phyloP scores from a whole-genome alignment of 1,284 basidiomycete species.

The Austropuccinia psidii region DNA sequence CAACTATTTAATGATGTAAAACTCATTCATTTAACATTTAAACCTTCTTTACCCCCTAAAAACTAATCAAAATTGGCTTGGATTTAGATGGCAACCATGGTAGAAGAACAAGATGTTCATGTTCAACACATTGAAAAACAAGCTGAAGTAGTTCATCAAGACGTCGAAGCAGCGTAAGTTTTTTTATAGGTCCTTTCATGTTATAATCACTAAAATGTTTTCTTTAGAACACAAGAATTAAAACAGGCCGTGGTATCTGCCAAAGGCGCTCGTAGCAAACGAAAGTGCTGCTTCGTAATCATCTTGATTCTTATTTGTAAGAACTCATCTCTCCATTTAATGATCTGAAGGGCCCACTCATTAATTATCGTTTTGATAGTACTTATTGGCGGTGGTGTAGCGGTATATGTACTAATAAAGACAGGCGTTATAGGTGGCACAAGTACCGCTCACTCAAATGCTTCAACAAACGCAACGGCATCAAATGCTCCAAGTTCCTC shows the following conservation, averaged over 20 bases:
- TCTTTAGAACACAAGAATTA: constrained; percentile 10
- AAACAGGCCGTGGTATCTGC: constrained; percentile 30
- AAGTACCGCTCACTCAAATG: no score
- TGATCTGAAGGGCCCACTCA: background rate
- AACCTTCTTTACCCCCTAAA: no score
- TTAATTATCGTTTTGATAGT: background rate
- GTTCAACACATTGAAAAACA: constrained; percentile 33
- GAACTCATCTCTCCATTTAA: background rate
- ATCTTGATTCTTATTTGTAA: constrained; percentile 18
- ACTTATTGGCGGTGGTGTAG: background rate
- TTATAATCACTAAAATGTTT: no score
- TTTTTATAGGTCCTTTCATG: background rate
- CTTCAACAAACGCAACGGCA: no score
- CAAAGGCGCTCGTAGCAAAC: constrained; percentile 30
- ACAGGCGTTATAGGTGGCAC: background rate
- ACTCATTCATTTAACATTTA: background rate
- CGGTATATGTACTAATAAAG: constrained; percentile 4
- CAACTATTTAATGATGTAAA: constrained; percentile 46
- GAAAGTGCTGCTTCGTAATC: constrained; percentile 27
- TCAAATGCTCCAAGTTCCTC: no score
- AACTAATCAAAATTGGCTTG: no score
- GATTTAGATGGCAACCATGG: constrained; percentile 31
- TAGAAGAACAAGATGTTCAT: constrained; percentile 34
- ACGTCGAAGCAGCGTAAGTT: constrained; percentile 31
- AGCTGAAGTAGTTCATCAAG: constrained; percentile 23